Evolutionary conservation across 2,329 filamentous ascomycete genomes (phyloP).

Genomic region (Coniochaeta hoffmannii): DNA sequence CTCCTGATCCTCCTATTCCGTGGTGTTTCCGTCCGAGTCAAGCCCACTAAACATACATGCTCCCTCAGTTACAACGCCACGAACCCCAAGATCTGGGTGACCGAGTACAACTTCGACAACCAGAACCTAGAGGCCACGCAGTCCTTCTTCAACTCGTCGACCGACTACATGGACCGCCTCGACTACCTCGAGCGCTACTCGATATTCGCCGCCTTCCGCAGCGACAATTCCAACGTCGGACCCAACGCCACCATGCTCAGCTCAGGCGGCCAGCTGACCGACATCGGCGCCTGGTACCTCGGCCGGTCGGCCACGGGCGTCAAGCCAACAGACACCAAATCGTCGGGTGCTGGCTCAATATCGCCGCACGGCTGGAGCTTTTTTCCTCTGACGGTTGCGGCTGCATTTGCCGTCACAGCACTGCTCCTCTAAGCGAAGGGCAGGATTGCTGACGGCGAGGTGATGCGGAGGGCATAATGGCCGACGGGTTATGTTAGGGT

Average conservation of each 20-base stretch:
- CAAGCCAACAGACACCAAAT: conserved; percentile 18
- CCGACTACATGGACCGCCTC: conserved; percentile 59
- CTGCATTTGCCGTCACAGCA: background rate
- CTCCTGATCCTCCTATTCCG: background rate
- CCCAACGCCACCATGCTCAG: conserved; percentile 65
- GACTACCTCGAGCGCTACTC: conserved; percentile 60
- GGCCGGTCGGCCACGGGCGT: conserved; percentile 43
- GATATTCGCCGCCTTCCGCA: conserved; percentile 70
- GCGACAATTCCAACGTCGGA: conserved; percentile 64
- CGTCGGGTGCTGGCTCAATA: background rate
- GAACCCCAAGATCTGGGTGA: conserved; percentile 56
- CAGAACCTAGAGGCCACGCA: conserved; percentile 50
- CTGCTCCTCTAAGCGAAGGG: background rate
- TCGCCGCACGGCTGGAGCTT: background rate
- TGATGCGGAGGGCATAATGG: background rate
- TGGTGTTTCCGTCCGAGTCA: background rate
- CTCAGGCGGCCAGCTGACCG: conserved; percentile 59
- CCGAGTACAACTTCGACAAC: conserved; percentile 63
- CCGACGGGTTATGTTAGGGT: background rate
- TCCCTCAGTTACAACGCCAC: conserved; percentile 33
- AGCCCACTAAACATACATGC: background rate
- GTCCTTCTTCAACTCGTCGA: conserved; percentile 58
- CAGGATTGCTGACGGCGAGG: background rate
- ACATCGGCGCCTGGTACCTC: conserved; percentile 74
- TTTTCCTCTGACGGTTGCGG: background rate